Base-by-base conservation (phyloP, 202 grass and related monocot genomes). In the Elaeis oleifera region DNA sequence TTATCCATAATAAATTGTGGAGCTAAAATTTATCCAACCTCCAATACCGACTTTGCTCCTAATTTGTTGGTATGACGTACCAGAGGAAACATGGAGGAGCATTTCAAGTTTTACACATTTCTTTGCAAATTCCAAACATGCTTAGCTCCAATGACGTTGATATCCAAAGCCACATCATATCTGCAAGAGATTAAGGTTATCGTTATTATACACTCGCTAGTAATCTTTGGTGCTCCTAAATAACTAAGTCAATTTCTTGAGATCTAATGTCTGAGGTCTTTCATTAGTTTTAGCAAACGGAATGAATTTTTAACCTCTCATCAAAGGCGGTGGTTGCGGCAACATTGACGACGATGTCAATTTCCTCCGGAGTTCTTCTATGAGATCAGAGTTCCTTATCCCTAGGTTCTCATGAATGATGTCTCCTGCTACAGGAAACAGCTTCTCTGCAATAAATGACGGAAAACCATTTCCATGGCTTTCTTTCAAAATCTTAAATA, bases 41-140 rank as follows among this genome's bases (percentile, higher is more conserved):
- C 6, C 28, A 6, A 44, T 44, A 44, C 8, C 23, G 2, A 19
- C 0, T 23, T 61, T 68, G 22, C 24, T 31, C 8, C 9, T 44
- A 44, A 11, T 9, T 44, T 44, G 36, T 44, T 44, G 36, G 36
- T 44, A 44, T 3, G 36, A 54, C 48, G 61, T 44, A 92, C 88
- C 89, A 18, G 85, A 86, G 25, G 90, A 95, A 15, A 95, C 82
- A 68, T 95, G 90, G 70, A 95, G 86, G 32, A 95, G 68, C 54
- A 95, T 76, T 63, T 89, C 85, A 51, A 89, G 78, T 8, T 58
- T 76, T n/a, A 59, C 32, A 15, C 90, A 95, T 69, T 76, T 85
- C 49, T 86, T 89, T 72, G 82, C 90, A 18, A 95, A 79, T 8
- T 79, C 59, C 63, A 87, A 3, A 95, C 56, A 58, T 95, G 82